Evolutionary conservation across 2,329 filamentous ascomycete species (phyloP), one percentile per base, ranked within the genome.

Genomic region (Claviceps maximensis): DNA sequence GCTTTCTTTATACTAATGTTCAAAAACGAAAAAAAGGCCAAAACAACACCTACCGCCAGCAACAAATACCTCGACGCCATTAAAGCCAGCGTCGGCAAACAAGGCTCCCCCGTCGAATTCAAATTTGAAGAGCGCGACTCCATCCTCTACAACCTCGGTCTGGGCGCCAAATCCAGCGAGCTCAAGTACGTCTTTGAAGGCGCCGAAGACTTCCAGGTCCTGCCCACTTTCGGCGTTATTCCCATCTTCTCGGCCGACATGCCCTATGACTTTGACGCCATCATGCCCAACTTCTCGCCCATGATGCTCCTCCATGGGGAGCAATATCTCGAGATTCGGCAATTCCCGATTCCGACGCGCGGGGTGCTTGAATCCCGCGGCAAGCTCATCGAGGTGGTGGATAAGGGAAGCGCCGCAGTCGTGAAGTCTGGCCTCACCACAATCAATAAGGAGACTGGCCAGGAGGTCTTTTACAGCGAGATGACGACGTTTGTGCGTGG

Each of bases 291-390:
- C 77, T 98, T 96, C 77, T 89, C 82, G 40, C 91, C 90, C 57
- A 96, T 95, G 89, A 96, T 96, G 89, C 82, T 98, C 50, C 85
- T 98, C 25, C 93, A 98, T 74, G 93, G 93, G 66, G 93, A 98
- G 77, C 93, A 98, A 71, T 98, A 90, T 73, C 87, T 98, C 58
- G 93, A 98, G 72, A 80, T 98, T 64, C 83, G 84, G 66, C 89
- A 91, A 70, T 94, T 83, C 74, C 93, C 93, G 42, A 86, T 97
- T 62, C 91, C 91, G 38, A 96, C 90, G 33, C 79, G 83, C 53
- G 89, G 80, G 50, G 84, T 82, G 54, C 83, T 95, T 49, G 69
- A 87, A 61, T 88, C 86, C 54, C 81, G 83, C 64, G 86, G 83
- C 55, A 84, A 83, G 67, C 83, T 98, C 54, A 80, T 98, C 57